Percentiles rank a stretch among this genome's conserved stretches.
Evolutionary conservation across 164 flowering plant species (phyloP).

Genomic region (Malania oleifera): DNA sequence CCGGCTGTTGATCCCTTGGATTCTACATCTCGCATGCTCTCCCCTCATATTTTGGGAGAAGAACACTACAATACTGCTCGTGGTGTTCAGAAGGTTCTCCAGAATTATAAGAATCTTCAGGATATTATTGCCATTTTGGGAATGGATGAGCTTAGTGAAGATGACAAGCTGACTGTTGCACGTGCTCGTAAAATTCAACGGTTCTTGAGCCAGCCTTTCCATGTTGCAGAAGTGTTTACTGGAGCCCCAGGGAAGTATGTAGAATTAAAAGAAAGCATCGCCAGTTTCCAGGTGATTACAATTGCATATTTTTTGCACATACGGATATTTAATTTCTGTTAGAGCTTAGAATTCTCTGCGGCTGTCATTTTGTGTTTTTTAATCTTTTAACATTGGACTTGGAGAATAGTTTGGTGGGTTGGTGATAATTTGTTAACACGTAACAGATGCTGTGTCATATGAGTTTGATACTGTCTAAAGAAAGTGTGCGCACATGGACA

Average conservation of each 20-base stretch:
- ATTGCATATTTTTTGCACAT: no score
- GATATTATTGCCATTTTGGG: conserved; percentile 99
- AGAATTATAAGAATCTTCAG: conserved; percentile 91
- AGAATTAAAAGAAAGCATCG: conserved; percentile 87
- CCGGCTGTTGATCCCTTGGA: conserved; percentile 97
- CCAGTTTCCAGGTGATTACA: conserved; percentile 87
- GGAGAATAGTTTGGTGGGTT: no score
- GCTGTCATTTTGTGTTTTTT: no score
- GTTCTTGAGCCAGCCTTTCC: conserved; percentile 97
- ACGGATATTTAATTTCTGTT: no score
- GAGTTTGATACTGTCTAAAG: no score
- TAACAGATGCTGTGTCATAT: no score
- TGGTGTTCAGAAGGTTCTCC: conserved; percentile 91
- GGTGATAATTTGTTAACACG: no score
- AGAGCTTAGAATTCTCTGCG: no score
- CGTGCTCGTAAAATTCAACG: conserved; percentile 94
- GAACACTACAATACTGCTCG: conserved; percentile 96
- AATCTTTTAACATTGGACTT: no score
- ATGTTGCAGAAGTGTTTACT: conserved; percentile 97
- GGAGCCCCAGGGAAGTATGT: conserved; percentile 98
- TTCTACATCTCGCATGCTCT: conserved; percentile 96
- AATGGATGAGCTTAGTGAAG: conserved; percentile 99
- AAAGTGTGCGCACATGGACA: no score
- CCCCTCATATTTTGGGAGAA: conserved; percentile 87
- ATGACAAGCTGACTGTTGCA: conserved; percentile 91